These are phyloP conservation scores for Cordyceps tenuipes DNA, from an alignment of 2,329 filamentous ascomycete genomes.

Conservation along the genomic window DNA sequence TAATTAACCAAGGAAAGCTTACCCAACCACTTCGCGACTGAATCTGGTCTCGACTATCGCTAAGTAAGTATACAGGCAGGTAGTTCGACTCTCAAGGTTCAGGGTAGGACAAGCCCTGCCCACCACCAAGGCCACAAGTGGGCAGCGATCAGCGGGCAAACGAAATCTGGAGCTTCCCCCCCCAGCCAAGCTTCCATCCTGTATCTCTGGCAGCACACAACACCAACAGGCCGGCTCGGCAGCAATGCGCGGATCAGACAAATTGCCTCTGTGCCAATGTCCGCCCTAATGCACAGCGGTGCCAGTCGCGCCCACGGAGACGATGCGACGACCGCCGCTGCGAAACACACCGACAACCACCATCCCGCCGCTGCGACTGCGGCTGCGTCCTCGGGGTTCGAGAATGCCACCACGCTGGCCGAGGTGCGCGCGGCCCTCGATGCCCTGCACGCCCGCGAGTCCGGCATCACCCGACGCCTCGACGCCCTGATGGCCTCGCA, in stretches of 20 bases:
- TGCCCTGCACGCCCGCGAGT: constrained; percentile 68
- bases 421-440: constrained; percentile 74
- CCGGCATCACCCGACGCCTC: constrained; percentile 63
- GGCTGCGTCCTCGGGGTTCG: constrained; percentile 35
- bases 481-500: constrained; percentile 74
- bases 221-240: constrained; percentile 4
- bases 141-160: not conserved
- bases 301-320: constrained; percentile 25
- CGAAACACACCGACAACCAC: constrained; percentile 11
- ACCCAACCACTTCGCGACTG: too few relatives aligned
- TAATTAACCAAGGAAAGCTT: too few relatives aligned
- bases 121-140: not conserved
- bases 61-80: too few relatives aligned
- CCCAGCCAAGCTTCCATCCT: not conserved
- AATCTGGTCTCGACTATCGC: too few relatives aligned
- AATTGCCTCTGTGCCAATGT: constrained; percentile 37
- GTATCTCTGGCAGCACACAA: not conserved
- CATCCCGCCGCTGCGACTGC: constrained; percentile 13
- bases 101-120: not conserved
- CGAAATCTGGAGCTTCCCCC: not conserved
- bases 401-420: constrained; percentile 63
- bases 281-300: constrained; percentile 37
- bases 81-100: not conserved
- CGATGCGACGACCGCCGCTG: constrained; percentile 17
- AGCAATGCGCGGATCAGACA: constrained; percentile 36